phyloP scores from a whole-genome alignment of 2,329 filamentous ascomycete genomes.

The Pezicula rhizophila region DNA sequence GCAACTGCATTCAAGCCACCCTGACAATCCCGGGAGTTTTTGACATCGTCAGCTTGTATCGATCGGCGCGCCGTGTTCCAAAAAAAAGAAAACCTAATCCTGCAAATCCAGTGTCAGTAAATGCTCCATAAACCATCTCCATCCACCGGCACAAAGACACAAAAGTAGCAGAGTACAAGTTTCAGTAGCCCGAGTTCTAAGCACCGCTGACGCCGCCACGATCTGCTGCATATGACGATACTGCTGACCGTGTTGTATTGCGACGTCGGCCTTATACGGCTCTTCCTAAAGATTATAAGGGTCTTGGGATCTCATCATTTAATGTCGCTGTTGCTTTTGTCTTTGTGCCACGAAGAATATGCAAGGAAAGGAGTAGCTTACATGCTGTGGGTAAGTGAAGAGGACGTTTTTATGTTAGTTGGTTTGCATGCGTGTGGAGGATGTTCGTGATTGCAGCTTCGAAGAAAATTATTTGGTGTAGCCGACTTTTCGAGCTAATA shows the following conservation, averaged over 20 bases:
- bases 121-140: not conserved
- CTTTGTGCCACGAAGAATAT: not conserved
- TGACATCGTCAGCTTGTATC: no score
- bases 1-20: no score
- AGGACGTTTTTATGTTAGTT: no score
- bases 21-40: no score
- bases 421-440: not conserved
- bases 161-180: not conserved
- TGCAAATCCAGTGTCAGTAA: no score
- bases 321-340: not conserved
- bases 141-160: not conserved
- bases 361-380: not conserved
- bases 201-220: slow-evolving; percentile 20
- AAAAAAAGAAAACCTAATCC: no score
- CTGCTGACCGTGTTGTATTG: slow-evolving; percentile 9
- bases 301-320: slow-evolving; percentile 26
- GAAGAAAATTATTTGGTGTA: not conserved
- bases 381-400: not conserved
- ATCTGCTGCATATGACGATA: slow-evolving; percentile 25
- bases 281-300: slow-evolving; percentile 26
- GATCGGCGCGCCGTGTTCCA: no score
- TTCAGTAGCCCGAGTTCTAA: slow-evolving; percentile 25
- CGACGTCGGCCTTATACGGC: slow-evolving; percentile 22
- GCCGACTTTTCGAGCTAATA: not conserved
- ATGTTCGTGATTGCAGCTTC: not conserved